phyloP scores from a whole-genome alignment of 495 filamentous ascomycete species.

The Penicillium subrubescens region DNA sequence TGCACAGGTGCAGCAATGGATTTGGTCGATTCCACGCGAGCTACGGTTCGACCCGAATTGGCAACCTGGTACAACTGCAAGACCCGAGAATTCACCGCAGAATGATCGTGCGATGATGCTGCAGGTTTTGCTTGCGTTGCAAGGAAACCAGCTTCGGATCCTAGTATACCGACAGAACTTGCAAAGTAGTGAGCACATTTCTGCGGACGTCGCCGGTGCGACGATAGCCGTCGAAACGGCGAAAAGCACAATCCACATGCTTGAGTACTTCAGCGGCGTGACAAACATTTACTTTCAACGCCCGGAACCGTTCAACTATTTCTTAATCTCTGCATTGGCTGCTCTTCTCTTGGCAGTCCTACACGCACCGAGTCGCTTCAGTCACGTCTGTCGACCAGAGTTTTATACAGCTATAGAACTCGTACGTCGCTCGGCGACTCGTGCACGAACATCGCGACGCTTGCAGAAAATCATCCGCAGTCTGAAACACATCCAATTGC shows the following conservation, averaged over 20 bases:
- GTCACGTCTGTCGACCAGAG: slow-evolving; percentile 65
- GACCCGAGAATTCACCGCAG: slow-evolving; percentile 32
- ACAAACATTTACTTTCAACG: slow-evolving; percentile 73
- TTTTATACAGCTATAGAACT: slow-evolving; percentile 82
- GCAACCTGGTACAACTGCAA: slow-evolving; percentile 12
- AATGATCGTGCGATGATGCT: slow-evolving; percentile 36
- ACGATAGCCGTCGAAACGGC: slow-evolving; percentile 71
- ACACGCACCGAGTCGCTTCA: slow-evolving; percentile 75
- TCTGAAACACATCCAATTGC: slow-evolving; percentile 40
- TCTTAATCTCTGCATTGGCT: slow-evolving; percentile 74
- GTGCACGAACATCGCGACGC: slow-evolving; percentile 38
- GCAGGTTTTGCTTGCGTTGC: slow-evolving; percentile 60
- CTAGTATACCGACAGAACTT: slow-evolving; percentile 78
- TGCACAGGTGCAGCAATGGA: slow-evolving; percentile 76
- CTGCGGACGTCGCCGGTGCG: slow-evolving; percentile 63
- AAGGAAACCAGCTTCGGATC: slow-evolving; percentile 80
- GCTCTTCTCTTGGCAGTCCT: slow-evolving; percentile 78
- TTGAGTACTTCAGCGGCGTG: slow-evolving; percentile 71
- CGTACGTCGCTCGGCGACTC: slow-evolving; percentile 61
- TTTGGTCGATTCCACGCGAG: slow-evolving; percentile 56
- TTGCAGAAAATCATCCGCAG: slow-evolving; percentile 44
- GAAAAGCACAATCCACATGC: slow-evolving; percentile 72
- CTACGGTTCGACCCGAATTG: slow-evolving; percentile 54
- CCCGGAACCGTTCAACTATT: slow-evolving; percentile 84
- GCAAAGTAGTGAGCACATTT: slow-evolving; percentile 69